phyloP scores from a whole-genome alignment of 805 yeast species.

The Saturnispora galanensis region DNA sequence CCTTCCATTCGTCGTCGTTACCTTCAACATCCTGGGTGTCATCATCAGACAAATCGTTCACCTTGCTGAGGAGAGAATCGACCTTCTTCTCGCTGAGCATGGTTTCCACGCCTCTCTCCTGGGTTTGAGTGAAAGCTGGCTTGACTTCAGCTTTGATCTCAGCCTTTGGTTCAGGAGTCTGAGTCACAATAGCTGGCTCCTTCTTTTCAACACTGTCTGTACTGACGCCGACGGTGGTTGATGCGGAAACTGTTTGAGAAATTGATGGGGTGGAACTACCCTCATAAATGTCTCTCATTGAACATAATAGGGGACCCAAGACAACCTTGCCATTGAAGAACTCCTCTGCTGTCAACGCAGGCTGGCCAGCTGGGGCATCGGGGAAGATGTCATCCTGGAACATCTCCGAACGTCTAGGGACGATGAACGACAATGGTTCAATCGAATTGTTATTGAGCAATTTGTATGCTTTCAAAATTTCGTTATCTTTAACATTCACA shows the following conservation, averaged over 20 bases:
- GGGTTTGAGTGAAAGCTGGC: constrained; percentile 21
- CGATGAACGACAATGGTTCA: constrained; percentile 88
- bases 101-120: constrained; percentile 36
- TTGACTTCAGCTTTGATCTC: constrained; percentile 4
- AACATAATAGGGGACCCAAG: constrained; percentile 73
- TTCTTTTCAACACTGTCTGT: constrained; percentile 3
- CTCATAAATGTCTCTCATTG: constrained; percentile 72
- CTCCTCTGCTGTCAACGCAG: constrained; percentile 73
- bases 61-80: constrained; percentile 37
- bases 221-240: constrained; percentile 2
- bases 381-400: constrained; percentile 93
- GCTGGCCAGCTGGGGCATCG: constrained; percentile 70
- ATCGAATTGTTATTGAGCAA: constrained; percentile 75
- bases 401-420: constrained; percentile 88
- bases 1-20: constrained; percentile 22
- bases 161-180: neutral
- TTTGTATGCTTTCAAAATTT: constrained; percentile 73
- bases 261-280: constrained; percentile 52
- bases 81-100: constrained; percentile 41
- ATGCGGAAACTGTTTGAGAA: constrained; percentile 29
- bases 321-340: constrained; percentile 72
- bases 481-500: constrained; percentile 74
- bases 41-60: constrained; percentile 29
- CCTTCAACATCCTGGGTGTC: constrained; percentile 27
- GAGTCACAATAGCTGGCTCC: neutral